Conservation (phyloP, 768 basidiomycete species). For the Termitomyces titanicus region DNA sequence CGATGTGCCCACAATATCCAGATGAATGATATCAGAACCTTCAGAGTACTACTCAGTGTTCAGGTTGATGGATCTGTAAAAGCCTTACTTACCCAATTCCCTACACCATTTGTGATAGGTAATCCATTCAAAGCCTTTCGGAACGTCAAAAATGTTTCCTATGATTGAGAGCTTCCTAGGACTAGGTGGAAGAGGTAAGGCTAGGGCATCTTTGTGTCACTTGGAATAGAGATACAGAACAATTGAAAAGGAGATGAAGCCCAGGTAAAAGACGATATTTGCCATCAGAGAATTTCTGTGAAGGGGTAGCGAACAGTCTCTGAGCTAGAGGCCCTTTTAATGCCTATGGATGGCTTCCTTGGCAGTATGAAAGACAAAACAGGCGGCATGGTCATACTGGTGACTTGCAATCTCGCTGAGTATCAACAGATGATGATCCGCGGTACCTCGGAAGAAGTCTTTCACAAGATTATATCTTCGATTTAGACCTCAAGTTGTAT, state of each 20-base stretch:
- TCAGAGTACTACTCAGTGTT: not conserved
- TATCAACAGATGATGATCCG: too few relatives aligned
- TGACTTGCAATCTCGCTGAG: too few relatives aligned
- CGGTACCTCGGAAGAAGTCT: too few relatives aligned
- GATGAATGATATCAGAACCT: constrained; percentile 25
- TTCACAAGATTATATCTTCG: too few relatives aligned
- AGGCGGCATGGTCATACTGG: too few relatives aligned
- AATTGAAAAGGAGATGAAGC: not conserved
- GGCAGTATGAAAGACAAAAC: too few relatives aligned
- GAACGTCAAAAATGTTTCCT: not conserved
- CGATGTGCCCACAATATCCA: constrained; percentile 17
- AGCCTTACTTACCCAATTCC: not conserved
- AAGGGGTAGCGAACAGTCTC: too few relatives aligned
- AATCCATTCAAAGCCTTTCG: not conserved
- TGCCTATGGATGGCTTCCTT: too few relatives aligned
- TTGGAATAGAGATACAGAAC: not conserved
- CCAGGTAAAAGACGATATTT: not conserved
- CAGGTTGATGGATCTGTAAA: too few relatives aligned
- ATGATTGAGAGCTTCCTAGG: not conserved
- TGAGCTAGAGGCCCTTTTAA: too few relatives aligned
- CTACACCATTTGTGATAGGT: not conserved
- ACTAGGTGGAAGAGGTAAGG: not conserved
- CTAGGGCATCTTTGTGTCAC: not conserved
- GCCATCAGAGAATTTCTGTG: not conserved
- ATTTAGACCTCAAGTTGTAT: too few relatives aligned